Evolutionary conservation across 2,329 filamentous ascomycete species (phyloP).

Genomic region (Aspergillus fumigatiaffinis): DNA sequence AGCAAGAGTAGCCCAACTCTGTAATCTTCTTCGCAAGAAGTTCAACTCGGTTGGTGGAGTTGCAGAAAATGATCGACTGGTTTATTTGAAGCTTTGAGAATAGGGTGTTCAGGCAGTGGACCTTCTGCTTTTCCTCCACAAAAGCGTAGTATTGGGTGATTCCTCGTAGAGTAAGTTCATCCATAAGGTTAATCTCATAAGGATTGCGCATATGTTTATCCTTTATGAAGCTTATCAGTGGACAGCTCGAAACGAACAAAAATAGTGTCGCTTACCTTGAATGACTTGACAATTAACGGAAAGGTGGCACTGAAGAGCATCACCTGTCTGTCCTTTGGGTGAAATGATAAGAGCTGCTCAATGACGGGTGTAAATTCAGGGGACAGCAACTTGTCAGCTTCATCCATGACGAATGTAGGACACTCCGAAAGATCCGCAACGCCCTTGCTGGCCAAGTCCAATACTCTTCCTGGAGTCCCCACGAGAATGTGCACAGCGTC

Average conservation of each 20-base stretch:
- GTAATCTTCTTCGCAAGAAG: slow-evolving; percentile 98
- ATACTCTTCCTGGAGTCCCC: slow-evolving; percentile 91
- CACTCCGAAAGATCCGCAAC: slow-evolving; percentile 95
- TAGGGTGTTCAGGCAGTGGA: slow-evolving; percentile 96
- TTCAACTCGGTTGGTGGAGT: slow-evolving; percentile 97
- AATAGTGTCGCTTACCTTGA: slow-evolving; percentile 53
- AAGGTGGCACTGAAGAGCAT: slow-evolving; percentile 99
- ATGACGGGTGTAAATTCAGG: slow-evolving; percentile 96
- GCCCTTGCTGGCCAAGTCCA: slow-evolving; percentile 92
- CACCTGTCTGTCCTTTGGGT: slow-evolving; percentile 95
- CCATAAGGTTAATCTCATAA: slow-evolving; percentile 99
- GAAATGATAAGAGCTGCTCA: slow-evolving; percentile 90
- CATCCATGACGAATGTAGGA: slow-evolving; percentile 98
- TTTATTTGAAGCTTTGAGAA: slow-evolving; percentile 99
- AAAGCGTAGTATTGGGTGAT: slow-evolving; percentile 99
- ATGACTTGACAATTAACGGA: slow-evolving; percentile 92
- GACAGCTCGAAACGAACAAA: background rate
- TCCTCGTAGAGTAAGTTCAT: slow-evolving; percentile 93
- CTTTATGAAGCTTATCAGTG: slow-evolving; percentile 27
- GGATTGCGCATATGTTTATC: slow-evolving; percentile 97
- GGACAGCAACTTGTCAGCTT: slow-evolving; percentile 95
- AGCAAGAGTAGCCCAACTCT: slow-evolving; percentile 97
- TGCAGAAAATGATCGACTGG: slow-evolving; percentile 99
- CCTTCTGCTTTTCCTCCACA: slow-evolving; percentile 98
- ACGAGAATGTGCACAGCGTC: slow-evolving; percentile 97